Base-by-base conservation (phyloP, 805 yeast species). In the Candida piceae region DNA sequence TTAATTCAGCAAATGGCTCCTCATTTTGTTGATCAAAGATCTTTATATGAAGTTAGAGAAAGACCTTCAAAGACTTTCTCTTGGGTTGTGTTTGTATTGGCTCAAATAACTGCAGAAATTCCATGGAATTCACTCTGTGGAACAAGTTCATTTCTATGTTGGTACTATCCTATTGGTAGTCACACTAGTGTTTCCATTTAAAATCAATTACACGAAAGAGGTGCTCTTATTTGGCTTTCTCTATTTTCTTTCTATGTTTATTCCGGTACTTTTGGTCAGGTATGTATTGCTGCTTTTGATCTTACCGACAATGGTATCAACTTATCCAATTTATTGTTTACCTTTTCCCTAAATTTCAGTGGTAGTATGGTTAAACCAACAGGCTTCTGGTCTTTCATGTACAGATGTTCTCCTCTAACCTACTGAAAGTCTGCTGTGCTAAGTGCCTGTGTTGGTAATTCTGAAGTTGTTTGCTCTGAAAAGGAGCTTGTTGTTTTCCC, bases 361-460 rank as follows among this genome's bases (percentile, higher is more conserved):
- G 95, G 95, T 70, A 85, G 81, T 30, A 64, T 84, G 63, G 77
- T 74, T 12, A 64, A 74, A 17, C 72, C 77, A 30, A 53, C 65
- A 15, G 77, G 86, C n/a, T 84, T 84, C 68, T 76, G 89, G 88
- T 65, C 72, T 30, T 83, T 81, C 68, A 78, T 83, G 86, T 83
- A 81, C 67, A 68, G 88, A 55, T 72, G 67, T 15, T 76, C 81
- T 17, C 90, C 93, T 13, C 63, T 80, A 44, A 78, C 87, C 1
- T 84, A 82, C 49, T 69, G 80, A 63, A 64, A 83, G 36, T 63
- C 68, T 15, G 79, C 76, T 29, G 57, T 76, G 48, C 55, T 80
- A 38, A 60, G 76, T 28, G 63, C 72, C 35, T 84, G 78, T 44
- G 60, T 80, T 46, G 81, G 78, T 31, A 69, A 69, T 41, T 63